Percentiles rank a stretch among this genome's conserved stretches.
Evolutionary conservation across 495 filamentous ascomycete species (phyloP).

Genomic region (Penicillium paxilli): DNA sequence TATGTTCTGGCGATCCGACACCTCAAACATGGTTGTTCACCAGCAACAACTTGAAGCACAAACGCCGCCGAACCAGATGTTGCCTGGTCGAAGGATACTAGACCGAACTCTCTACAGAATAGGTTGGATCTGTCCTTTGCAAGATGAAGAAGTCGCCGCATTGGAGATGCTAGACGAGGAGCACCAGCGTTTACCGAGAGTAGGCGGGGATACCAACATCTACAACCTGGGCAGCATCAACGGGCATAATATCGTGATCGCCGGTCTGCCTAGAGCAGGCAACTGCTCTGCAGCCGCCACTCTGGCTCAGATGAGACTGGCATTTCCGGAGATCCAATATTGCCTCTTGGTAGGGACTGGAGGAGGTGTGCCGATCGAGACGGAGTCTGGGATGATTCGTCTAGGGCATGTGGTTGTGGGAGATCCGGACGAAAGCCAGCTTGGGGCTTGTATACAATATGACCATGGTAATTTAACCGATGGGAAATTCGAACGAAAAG

Average conservation of each 20-base stretch:
- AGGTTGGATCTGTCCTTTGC: constrained; percentile 35
- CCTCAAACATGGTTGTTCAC: no score
- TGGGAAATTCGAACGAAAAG: no score
- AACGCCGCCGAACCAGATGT: no score
- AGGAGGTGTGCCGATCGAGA: not conserved
- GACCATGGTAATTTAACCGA: no score
- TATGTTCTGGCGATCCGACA: no score
- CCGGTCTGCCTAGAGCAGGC: constrained; percentile 17
- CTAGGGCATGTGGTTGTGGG: no score
- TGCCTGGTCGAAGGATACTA: no score
- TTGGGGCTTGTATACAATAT: no score
- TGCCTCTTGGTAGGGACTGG: not conserved
- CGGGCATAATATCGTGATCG: constrained; percentile 36
- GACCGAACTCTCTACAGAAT: no score
- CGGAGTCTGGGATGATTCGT: not conserved
- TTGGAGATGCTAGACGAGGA: constrained; percentile 30
- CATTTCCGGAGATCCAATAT: constrained; percentile 12
- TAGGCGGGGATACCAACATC: constrained; percentile 21
- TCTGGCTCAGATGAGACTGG: constrained; percentile 23
- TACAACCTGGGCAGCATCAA: constrained; percentile 33
- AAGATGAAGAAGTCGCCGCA: constrained; percentile 31
- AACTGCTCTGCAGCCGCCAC: constrained; percentile 24
- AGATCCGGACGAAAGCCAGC: no score
- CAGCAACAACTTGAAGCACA: no score
- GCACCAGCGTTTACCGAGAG: constrained; percentile 18